Base-by-base conservation (phyloP, 345 rosid genomes). In the Sisymbrium altissimum region DNA sequence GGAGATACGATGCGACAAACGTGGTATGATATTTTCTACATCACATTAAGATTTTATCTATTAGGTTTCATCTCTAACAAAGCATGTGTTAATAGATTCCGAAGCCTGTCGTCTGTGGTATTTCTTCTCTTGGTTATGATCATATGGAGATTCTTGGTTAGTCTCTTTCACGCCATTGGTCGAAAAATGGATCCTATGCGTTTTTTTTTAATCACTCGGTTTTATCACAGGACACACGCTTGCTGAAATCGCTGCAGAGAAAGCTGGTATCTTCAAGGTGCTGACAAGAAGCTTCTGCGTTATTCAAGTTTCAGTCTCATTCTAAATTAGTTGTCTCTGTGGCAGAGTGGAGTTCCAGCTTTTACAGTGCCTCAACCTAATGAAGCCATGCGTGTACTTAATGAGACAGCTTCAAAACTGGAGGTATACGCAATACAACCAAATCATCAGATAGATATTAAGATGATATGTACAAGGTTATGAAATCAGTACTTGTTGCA, bases 141-240 rank as follows among this genome's bases (percentile, higher is more conserved):
- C 99, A 95, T 82, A 95, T 88, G 97, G 99, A 95, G 85, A 95
- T 95, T 78, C 97, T 95, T 64, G 99, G 99, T 95, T 84, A 81
- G 99, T 89, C 68, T 82, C 66, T 70, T 62, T 45, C 3, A 0
- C 19, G 3, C 23, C 41, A 40, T 17, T 67, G 14, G 21, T 66
- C 3, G 25, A 0, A 12, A 1, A 32, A 9, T 19, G 69, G 27
- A 39, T 15, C 15, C 55, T 41, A 6, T 12, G 13, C 5, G 12
- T 32, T 55, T n/a, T 7, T 48, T n/a, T 18, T 9, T 4, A 50
- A 23, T 36, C 43, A 63, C 4, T 36, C 6, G 74, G 55, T 54
- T 68, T 49, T 58, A 39, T 59, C 4, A n/a, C 74, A 94, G 98
- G 97, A 60, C 55, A 94, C 81, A 88, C 97, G 0, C 95, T 94